Evolutionary conservation across 2,329 filamentous ascomycete species (phyloP), one percentile per base, ranked within the genome.

Genomic region (Cadophora sp.): DNA sequence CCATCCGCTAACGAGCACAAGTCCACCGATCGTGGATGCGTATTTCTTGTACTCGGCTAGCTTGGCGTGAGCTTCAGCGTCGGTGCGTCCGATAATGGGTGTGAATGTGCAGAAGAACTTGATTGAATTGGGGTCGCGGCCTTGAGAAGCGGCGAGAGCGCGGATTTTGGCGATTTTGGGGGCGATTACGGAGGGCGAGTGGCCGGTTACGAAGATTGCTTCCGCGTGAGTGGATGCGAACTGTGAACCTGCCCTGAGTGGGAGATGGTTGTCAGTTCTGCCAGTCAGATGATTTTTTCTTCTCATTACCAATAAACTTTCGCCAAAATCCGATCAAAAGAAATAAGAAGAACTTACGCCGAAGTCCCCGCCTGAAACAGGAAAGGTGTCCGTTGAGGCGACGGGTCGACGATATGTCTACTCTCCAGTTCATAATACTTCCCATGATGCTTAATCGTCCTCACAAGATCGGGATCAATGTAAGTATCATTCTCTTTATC

Each of bases 1-100:
- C 89, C 90, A 93, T 1, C 90, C 90, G 27, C 89, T 89, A 70
- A 93, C 92, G 14, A 92, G 79, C 0, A 90, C 88, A 63, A 92
- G 76, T 0, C 89, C 90, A 1, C 91, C 91, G 68, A 90, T 90
- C 37, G 85, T 83, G 0, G 84, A 86, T 0, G 88, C 90, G 73
- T 91, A 87, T 69, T 85, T 83, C 29, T 84, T 82, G 66, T 87
- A 89, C 6, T 91, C 87, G 0, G 81, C 79, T 51, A 89, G 85
- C 78, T 92, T 92, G 4, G 83, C 85, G 68, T 84, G 79, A 0
- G 91, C 91, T 76, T 92, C 90, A 66, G 88, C 87, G 69, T 91
- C 85, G 0, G 90, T 92, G 19, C 77, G 80, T 0, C 89, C 91
- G 0, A 92, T 78, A 8, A 93, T 86, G 0, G 89, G 87, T 14